Evolutionary conservation across 176 grass and related monocot species (phyloP).

Genomic region (Triticum turgidum): DNA sequence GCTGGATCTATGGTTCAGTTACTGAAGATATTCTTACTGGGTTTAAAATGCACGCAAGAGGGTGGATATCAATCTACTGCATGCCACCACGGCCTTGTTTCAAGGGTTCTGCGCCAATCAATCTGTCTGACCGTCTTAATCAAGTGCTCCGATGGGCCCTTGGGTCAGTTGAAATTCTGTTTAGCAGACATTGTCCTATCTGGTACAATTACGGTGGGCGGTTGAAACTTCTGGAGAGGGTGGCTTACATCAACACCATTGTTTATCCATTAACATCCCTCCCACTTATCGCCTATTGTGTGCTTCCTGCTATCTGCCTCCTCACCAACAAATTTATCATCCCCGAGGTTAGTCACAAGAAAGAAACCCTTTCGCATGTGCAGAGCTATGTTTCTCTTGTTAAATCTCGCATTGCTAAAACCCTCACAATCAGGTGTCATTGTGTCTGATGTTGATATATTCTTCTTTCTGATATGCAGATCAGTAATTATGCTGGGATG

Average conservation of each 20-base stretch:
- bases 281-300: constrained; percentile 94
- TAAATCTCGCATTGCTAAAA: neutral
- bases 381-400: neutral
- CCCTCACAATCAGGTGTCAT: neutral
- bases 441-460: constrained; percentile 22
- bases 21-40: constrained; percentile 97
- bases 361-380: neutral
- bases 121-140: constrained; percentile 97
- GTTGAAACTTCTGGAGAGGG: constrained; percentile 88
- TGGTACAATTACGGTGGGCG: constrained; percentile 86
- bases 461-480: constrained; percentile 51
- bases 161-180: constrained; percentile 92
- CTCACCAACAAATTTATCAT: constrained; percentile 99
- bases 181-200: constrained; percentile 95
- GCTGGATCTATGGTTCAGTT: constrained; percentile 97
- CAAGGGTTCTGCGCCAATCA: constrained; percentile 95
- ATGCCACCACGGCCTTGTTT: constrained; percentile 84
- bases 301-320: constrained; percentile 96
- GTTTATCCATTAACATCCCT: constrained; percentile 97
- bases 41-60: constrained; percentile 96
- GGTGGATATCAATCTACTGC: constrained; percentile 97
- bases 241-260: constrained; percentile 98
- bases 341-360: constrained; percentile 63
- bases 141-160: constrained; percentile 96
- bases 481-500: constrained; percentile 91